phyloP scores from a whole-genome alignment of 2,329 filamentous ascomycete species.

The Apiospora sp. region DNA sequence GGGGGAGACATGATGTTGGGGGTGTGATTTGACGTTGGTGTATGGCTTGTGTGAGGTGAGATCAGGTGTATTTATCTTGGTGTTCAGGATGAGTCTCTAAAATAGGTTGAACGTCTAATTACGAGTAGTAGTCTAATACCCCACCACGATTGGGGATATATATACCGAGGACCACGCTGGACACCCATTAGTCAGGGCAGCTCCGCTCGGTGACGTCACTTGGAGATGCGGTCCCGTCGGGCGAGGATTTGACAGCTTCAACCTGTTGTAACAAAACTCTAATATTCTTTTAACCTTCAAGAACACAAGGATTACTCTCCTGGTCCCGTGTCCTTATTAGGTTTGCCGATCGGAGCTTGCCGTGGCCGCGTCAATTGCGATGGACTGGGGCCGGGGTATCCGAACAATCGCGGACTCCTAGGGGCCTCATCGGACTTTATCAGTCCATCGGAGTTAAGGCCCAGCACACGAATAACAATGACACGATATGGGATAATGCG shows the following conservation, averaged over 20 bases:
- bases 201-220: constrained; percentile 11
- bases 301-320: background rate
- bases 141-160: background rate
- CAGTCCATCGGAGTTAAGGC: background rate
- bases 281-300: background rate
- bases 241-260: background rate
- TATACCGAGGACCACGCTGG: background rate
- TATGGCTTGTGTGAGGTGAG: background rate
- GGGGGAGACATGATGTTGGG: constrained; percentile 18
- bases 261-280: background rate
- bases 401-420: background rate
- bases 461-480: background rate
- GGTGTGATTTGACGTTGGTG: background rate
- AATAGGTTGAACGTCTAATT: background rate
- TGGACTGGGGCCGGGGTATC: background rate
- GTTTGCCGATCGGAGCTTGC: background rate
- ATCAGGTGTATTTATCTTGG: background rate
- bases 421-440: background rate
- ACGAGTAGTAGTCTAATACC: background rate
- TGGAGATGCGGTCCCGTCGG: background rate
- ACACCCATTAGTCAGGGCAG: background rate
- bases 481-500: background rate
- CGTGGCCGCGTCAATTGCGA: background rate
- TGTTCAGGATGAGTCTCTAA: background rate
- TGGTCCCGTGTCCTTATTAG: accelerated